Evolutionary conservation across 2,329 filamentous ascomycete species (phyloP).

Genomic region (Coniochaeta ligniaria): DNA sequence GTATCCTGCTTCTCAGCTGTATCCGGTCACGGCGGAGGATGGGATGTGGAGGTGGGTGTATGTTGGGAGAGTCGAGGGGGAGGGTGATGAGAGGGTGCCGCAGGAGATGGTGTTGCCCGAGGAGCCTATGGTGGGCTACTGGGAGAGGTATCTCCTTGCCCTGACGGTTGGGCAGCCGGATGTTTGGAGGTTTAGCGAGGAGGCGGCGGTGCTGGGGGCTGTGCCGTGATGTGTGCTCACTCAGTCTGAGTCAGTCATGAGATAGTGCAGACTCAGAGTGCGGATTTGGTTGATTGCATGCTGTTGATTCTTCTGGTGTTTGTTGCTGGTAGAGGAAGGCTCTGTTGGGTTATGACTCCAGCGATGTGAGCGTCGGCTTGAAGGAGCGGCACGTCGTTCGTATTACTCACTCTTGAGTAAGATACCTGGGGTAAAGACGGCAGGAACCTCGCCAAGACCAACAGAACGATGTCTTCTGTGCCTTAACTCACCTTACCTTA

Average conservation of each 20-base stretch:
- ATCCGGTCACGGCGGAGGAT: constrained; percentile 16
- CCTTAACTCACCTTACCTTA: no score
- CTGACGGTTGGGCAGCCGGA: constrained; percentile 17
- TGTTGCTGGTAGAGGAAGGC: no score
- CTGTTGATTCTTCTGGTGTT: neutral
- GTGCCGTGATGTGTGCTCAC: neutral
- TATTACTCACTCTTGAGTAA: no score
- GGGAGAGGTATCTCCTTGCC: constrained; percentile 21
- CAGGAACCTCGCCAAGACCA: no score
- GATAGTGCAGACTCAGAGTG: neutral
- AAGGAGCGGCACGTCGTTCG: no score
- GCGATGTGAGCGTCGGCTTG: no score
- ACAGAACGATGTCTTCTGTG: no score
- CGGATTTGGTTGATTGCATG: neutral
- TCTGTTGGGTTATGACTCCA: no score
- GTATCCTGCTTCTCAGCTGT: constrained; percentile 14
- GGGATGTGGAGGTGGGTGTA: constrained; percentile 22
- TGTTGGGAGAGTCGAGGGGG: constrained; percentile 8
- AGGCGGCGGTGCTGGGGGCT: neutral
- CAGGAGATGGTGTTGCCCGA: constrained; percentile 17
- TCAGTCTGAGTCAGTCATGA: no score
- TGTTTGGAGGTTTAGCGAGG: constrained; percentile 15
- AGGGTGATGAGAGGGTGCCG: constrained; percentile 12
- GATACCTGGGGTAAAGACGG: no score
- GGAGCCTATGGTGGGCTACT: constrained; percentile 24